Evolutionary conservation across 768 basidiomycete genomes (phyloP).

Genomic region (Termitomyces bulborhizus): DNA sequence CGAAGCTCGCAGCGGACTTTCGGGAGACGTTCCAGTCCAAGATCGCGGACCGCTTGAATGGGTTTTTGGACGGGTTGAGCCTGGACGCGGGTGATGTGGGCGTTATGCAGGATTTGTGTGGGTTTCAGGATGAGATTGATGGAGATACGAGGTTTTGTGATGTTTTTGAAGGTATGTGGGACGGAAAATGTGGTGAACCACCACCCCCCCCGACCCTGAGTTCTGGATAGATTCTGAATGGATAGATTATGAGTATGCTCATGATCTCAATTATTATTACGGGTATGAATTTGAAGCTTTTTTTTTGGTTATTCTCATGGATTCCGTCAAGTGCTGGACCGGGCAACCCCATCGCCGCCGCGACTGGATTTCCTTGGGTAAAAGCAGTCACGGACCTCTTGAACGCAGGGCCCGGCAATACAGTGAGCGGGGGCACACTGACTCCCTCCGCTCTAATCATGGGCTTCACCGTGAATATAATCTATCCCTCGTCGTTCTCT

Average conservation of each 20-base stretch:
- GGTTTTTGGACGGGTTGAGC: conserved; percentile 27
- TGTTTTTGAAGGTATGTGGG: conserved; percentile 25
- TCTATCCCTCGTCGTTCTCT: no score
- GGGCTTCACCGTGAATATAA: conserved; percentile 31
- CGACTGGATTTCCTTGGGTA: conserved; percentile 33
- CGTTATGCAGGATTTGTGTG: conserved; percentile 38
- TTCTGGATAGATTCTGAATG: conserved; percentile 27
- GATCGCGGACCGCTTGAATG: conserved; percentile 30
- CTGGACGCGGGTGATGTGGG: conserved; percentile 30
- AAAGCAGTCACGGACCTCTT: conserved; percentile 32
- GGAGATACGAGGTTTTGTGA: conserved; percentile 36
- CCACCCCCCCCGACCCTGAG: no score
- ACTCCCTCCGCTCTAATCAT: conserved; percentile 34
- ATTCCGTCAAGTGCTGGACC: conserved; percentile 31
- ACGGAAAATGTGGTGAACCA: no score
- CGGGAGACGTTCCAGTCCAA: conserved; percentile 24
- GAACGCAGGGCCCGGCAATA: conserved; percentile 22
- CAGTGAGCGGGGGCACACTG: conserved; percentile 20
- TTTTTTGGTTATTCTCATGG: background rate
- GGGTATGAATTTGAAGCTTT: conserved; percentile 21
- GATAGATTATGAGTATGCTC: conserved; percentile 38
- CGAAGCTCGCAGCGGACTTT: conserved; percentile 20
- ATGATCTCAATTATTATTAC: conserved; percentile 41
- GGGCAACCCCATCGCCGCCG: conserved; percentile 34
- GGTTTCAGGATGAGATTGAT: conserved; percentile 30